Base-by-base conservation (phyloP, 768 basidiomycete genomes). In the Boletus fagicola region DNA sequence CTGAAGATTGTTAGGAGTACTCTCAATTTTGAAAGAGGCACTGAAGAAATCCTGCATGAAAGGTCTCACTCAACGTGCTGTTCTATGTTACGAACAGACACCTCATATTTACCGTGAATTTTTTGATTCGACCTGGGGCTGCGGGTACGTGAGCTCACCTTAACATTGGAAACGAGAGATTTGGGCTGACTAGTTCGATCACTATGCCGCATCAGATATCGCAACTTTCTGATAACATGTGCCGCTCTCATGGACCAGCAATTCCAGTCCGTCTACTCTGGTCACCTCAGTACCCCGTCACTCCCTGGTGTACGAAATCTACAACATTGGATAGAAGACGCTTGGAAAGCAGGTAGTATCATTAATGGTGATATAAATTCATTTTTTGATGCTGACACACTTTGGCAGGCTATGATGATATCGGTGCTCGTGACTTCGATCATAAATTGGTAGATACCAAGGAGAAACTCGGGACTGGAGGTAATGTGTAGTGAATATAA, bases 381-480 rank as follows among this genome's bases (percentile, higher is more conserved):
- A 28, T 24, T 38, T 33, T 46, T 24, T 49, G 24, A 26, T 47
- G 36, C 30, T 59, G 16, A 64, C 31, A 30, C 4, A 1, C 39
- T 43, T 47, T 24, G 28, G 10, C 51, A 79, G 94, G 92, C 0
- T 94, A 83, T 63, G 94, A 97, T 67, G 65, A 67, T 22, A 80
- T 87, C 57, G 94, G 94, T 3, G 82, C 82, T 15, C 54, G 72
- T 50, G 73, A 92, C 42, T 74, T 94, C 10, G 78, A 81, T 26
- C 76, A 69, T 72, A 60, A 72, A 42, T 65, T 87, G 9, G 64
- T 80, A 16, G 84, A 79, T 1, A 88, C 85, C 2, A 76, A 65
- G 9, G 90, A 88, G 68, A 90, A 84, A 85, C 86, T 96, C 46
- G 94, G 94, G 18, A 89, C 92, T 11, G 81, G 81, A 68, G 91